Percentiles rank a stretch among this genome's conserved stretches.
Conservation (phyloP, 148 eudicot species). For the Arctostaphylos glauca region DNA sequence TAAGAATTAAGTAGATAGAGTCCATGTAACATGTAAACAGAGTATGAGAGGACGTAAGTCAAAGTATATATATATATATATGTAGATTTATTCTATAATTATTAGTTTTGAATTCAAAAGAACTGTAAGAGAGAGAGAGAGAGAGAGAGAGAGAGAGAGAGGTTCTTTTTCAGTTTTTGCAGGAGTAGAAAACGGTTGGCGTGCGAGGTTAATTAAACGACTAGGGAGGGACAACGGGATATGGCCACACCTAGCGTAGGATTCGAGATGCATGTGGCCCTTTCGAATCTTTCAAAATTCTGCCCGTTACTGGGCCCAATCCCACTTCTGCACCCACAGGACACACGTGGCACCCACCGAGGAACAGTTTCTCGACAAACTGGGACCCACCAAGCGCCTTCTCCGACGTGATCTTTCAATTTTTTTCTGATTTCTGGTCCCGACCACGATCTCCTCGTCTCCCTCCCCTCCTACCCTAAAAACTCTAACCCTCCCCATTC, state of each 20-base stretch:
- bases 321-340: background rate
- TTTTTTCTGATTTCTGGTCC: slow-evolving; percentile 16
- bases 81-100: too few relatives aligned
- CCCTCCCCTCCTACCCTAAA: background rate
- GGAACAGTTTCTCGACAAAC: background rate
- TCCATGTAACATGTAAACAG: too few relatives aligned
- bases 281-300: slow-evolving; percentile 11
- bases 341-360: background rate
- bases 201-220: background rate
- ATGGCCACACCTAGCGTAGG: background rate
- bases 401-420: background rate
- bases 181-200: background rate
- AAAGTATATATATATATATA: too few relatives aligned
- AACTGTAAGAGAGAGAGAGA: too few relatives aligned
- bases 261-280: slow-evolving; percentile 2
- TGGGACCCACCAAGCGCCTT: background rate
- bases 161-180: background rate
- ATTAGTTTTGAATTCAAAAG: too few relatives aligned
- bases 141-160: background rate
- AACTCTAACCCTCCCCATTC: too few relatives aligned
- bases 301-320: slow-evolving; percentile 9
- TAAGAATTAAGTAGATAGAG: too few relatives aligned
- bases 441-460: slow-evolving; percentile 21
- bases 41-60: too few relatives aligned
- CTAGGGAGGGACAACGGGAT: background rate